Evolutionary conservation across 2,329 filamentous ascomycete genomes (phyloP), one percentile per base, ranked within the genome.

Genomic region (Monilinia fructigena): DNA sequence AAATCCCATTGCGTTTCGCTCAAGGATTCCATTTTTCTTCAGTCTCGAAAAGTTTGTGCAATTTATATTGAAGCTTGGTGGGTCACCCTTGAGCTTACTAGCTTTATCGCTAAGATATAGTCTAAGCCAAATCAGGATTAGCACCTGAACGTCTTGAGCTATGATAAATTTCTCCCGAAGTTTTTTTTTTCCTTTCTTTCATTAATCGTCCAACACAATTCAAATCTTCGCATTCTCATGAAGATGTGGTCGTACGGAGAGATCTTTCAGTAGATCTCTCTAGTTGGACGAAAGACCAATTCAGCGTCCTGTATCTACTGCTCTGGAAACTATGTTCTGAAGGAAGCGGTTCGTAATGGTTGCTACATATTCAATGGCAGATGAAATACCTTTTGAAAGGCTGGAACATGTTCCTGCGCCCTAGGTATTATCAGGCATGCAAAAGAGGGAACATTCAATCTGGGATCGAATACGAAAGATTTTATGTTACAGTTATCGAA

Each of bases 251-350:
- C 72, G 50, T 76, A 75, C 69, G 73, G 76, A 74, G 35, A 72
- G 70, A 64, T 77, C 82, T 85, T 85, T 85, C 84, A 85, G 80
- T 85, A 85, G 82, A 79, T 74, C 78, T 77, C 78, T 78, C 78
- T 72, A 77, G 79, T 79, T 81, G 84, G 82, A 87, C 85, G 87
- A 83, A 77, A 90, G 86, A 90, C 80, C 72, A 78, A 85, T 79
- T 73, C 75, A 78, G 85, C 89, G 83, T 86, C 88, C 88, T 88
- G 89, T 92, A 92, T 92, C 89, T 92, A 88, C 89, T 91, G 87
- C 89, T 88, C 88, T 90, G 84, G 89, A 92, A 85, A 88, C 68
- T 70, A 79, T 80, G 79, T 81, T 82, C 82, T 92, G 89, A 91
- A 85, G 86, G 87, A 87, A 80, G 89, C 87, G 83, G 89, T 89